Percentiles rank a stretch among this genome's conserved stretches.
phyloP scores from a whole-genome alignment of 192 early-diverging fungal genomes.

The Geosiphon pyriformis region DNA sequence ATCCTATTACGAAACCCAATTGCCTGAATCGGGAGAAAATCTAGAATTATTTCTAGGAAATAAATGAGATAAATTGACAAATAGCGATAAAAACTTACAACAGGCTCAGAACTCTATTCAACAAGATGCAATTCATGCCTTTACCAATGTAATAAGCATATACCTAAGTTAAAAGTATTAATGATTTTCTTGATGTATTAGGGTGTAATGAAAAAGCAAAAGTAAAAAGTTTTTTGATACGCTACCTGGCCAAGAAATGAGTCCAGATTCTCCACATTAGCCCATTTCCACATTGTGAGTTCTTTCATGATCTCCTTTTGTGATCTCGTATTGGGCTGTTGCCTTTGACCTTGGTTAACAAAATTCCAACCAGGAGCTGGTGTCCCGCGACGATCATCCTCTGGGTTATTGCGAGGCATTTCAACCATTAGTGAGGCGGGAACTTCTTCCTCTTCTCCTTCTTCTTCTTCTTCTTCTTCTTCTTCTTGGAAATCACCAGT shows the following conservation, averaged over 20 bases:
- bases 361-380: constrained; percentile 26
- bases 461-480: neutral
- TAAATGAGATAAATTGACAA: neutral
- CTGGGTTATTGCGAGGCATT: constrained; percentile 28
- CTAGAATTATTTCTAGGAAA: constrained; percentile 1
- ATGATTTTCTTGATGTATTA: too few species aligned
- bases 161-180: constrained; percentile 34
- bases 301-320: constrained; percentile 48
- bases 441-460: constrained; percentile 38
- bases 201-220: too few species aligned
- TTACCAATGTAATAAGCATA: constrained; percentile 89
- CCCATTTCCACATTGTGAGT: constrained; percentile 75
- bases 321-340: constrained; percentile 32
- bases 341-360: constrained; percentile 19
- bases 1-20: constrained; percentile 79
- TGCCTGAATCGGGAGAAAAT: constrained; percentile 46
- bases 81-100: constrained; percentile 60
- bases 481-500: too few species aligned
- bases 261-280: constrained; percentile 80
- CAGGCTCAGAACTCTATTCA: constrained; percentile 72
- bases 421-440: constrained; percentile 63
- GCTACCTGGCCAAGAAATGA: constrained; percentile 58
- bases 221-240: too few species aligned
- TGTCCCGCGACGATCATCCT: constrained; percentile 14
- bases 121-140: constrained; percentile 77